phyloP scores from a whole-genome alignment of 192 early-diverging fungal genomes.

The Gigaspora rosea region DNA sequence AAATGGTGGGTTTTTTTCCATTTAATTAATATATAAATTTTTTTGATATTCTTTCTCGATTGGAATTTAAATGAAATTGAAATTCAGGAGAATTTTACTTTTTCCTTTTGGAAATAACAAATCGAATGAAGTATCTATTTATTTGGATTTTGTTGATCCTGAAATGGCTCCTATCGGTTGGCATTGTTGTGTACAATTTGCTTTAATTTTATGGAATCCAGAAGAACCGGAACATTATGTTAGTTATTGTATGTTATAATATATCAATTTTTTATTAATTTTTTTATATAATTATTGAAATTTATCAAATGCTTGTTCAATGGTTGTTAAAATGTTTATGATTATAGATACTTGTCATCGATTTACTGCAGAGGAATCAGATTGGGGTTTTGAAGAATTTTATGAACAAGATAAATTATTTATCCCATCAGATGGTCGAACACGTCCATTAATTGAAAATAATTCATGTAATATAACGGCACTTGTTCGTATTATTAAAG shows the following conservation, averaged over 20 bases:
- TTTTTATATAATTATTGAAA: not conserved
- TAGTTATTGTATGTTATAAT: slow-evolving; percentile 48
- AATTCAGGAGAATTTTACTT: slow-evolving; percentile 77
- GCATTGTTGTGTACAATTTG: slow-evolving; percentile 86
- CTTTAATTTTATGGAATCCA: slow-evolving; percentile 72
- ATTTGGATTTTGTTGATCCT: slow-evolving; percentile 84
- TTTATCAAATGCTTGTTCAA: not conserved
- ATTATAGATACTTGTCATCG: slow-evolving; percentile 72
- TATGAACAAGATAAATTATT: slow-evolving; percentile 54
- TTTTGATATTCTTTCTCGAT: not conserved
- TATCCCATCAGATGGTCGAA: slow-evolving; percentile 38
- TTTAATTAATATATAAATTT: not conserved
- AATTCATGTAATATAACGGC: slow-evolving; percentile 68
- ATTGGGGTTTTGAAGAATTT: slow-evolving; percentile 95
- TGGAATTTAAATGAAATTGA: not conserved
- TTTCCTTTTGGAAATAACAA: slow-evolving; percentile 88
- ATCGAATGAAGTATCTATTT: slow-evolving; percentile 73
- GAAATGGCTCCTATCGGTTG: slow-evolving; percentile 58
- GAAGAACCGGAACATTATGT: slow-evolving; percentile 64
- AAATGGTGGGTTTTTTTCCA: slow-evolving; percentile 41
- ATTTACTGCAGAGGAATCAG: slow-evolving; percentile 76
- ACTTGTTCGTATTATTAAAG: slow-evolving; percentile 75
- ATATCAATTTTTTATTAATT: no score
- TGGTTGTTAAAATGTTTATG: not conserved
- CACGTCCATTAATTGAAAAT: slow-evolving; percentile 67